Conservation (phyloP, 2,329 filamentous ascomycete species). For the Acarospora socialis region DNA sequence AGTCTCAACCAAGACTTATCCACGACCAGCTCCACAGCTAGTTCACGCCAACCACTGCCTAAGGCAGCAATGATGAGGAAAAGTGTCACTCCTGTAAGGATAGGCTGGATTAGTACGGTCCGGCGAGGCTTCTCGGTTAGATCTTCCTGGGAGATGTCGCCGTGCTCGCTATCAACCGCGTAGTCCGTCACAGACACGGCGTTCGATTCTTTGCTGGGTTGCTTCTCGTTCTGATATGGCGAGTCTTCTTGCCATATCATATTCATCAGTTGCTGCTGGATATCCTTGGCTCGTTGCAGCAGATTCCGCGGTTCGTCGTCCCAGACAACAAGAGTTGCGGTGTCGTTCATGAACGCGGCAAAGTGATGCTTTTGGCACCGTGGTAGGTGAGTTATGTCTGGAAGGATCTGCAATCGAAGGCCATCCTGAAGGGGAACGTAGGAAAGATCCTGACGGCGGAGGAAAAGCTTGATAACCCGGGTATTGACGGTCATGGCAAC, state of each 20-base stretch:
- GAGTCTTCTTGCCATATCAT: conserved; percentile 42
- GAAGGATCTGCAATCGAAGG: conserved; percentile 48
- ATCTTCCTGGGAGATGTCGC: conserved; percentile 24
- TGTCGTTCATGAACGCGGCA: conserved; percentile 48
- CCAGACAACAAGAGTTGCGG: conserved; percentile 47
- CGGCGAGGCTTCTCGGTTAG: conserved; percentile 31
- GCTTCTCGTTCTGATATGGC: conserved; percentile 29
- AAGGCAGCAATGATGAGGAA: conserved; percentile 38
- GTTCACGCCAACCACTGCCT: conserved; percentile 40
- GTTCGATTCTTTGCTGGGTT: conserved; percentile 21
- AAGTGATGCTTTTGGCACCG: conserved; percentile 51
- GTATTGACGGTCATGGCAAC: conserved; percentile 56
- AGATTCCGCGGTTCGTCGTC: conserved; percentile 46
- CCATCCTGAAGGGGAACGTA: conserved; percentile 46
- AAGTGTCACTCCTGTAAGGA: conserved; percentile 40
- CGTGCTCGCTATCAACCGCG: conserved; percentile 17
- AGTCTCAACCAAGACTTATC: conserved; percentile 42
- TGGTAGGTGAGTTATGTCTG: conserved; percentile 41
- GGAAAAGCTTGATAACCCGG: conserved; percentile 46
- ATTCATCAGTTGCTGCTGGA: conserved; percentile 41
- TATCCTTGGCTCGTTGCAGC: conserved; percentile 35
- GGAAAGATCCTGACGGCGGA: conserved; percentile 34
- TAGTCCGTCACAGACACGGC: conserved; percentile 10
- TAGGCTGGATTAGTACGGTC: conserved; percentile 41
- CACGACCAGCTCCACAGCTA: conserved; percentile 40